Base-by-base conservation (phyloP, 225 moss, liverwort and hornwort species). In the Pleurozium schreberi region DNA sequence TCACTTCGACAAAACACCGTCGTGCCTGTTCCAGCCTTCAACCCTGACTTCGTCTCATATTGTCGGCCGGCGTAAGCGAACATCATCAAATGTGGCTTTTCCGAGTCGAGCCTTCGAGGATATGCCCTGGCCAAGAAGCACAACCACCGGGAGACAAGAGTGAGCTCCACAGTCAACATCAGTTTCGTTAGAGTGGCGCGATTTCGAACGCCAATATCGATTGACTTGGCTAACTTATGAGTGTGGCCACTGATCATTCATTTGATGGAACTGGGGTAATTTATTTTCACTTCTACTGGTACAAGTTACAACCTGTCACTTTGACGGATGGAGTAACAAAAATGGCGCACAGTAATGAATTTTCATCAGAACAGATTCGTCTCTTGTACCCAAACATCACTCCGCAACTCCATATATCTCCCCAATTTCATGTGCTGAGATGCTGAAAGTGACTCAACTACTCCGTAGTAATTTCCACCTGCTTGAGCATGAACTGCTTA, bases 11-110 rank as follows among this genome's bases (percentile, higher is more conserved):
- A 89, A 33, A 19, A 30, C 38, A 87, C 42, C 21, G 94, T 91
- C 23, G 78, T 34, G 64, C 85, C 88, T 3, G 90, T 89, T 62
- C 91, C 94, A 34, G 86, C 89, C 73, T 88, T 85, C 84, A 87
- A 77, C 40, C 94, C 94, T 10, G 87, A 77, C 85, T 93, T 91
- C 49, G 91, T 91, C 45, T 90, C 83, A 64, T 81, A 93, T 33
- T 71, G 77, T 60, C 65, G 84, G 50, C 91, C 91, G 23, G 94
- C 92, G 28, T 93, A 93, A 19, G 2, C 7, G 82, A 94, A 94
- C 63, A 42, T 8, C 85, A 90, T 84, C 69, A 45, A 15, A 69
- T 81, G 30, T 20, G 93, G 88, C 75, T 88, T 90, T 23, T 81
- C 88, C 62, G 85, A 50, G 67, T 86, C 43, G 63, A 70, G 82